Conservation (phyloP, 116 monocot genomes). For the Dioscorea cayenensis region DNA sequence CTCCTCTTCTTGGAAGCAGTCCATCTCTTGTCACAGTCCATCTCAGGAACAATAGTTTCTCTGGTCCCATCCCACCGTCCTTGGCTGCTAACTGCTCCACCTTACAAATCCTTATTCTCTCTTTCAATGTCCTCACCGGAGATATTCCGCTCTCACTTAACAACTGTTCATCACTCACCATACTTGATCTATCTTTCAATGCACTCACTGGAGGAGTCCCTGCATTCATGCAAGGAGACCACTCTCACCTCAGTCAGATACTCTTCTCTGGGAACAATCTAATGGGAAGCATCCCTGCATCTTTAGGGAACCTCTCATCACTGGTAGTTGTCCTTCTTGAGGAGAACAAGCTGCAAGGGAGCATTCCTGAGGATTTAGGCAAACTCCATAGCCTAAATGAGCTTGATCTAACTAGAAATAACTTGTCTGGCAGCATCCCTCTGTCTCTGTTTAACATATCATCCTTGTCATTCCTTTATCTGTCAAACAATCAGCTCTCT, state of each 20-base stretch:
- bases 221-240: conserved; percentile 13
- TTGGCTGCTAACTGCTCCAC: conserved; percentile 44
- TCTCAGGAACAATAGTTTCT: conserved; percentile 57
- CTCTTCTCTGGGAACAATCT: conserved; percentile 68
- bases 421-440: conserved; percentile 48
- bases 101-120: conserved; percentile 54
- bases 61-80: conserved; percentile 36
- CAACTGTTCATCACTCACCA: conserved; percentile 23
- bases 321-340: conserved; percentile 67
- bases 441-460: neutral
- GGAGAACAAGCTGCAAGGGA: conserved; percentile 50
- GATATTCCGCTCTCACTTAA: conserved; percentile 48
- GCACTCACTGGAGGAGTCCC: conserved; percentile 55
- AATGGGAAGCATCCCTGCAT: conserved; percentile 47
- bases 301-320: conserved; percentile 35
- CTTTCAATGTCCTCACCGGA: conserved; percentile 65
- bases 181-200: conserved; percentile 71
- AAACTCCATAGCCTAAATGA: conserved; percentile 42
- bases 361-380: conserved; percentile 60
- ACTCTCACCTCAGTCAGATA: conserved; percentile 32
- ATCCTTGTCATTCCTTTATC: neutral
- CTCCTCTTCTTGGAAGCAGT: too few species aligned
- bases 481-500: neutral
- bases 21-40: conserved; percentile 13
- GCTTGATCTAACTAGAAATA: conserved; percentile 71